phyloP scores from a whole-genome alignment of 805 yeast species.

The Candida awuae region DNA sequence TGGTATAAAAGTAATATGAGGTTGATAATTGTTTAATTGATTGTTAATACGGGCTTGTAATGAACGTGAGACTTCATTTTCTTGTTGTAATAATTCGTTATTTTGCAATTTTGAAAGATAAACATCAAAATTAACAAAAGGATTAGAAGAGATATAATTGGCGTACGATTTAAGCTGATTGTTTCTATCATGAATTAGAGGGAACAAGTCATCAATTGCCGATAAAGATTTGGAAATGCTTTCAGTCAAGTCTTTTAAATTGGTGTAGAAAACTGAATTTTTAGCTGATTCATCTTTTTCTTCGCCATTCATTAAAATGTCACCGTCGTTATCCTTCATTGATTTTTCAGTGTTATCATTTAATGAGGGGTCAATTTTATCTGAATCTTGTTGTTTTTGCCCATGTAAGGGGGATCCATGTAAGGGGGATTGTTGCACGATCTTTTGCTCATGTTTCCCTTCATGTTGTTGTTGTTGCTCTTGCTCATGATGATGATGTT shows the following conservation, averaged over 20 bases:
- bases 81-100: neutral
- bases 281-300: neutral
- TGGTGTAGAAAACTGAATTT: slow-evolving; percentile 1
- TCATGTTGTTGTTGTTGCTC: too few species aligned
- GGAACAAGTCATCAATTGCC: slow-evolving; percentile 6
- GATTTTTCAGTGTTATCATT: neutral
- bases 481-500: too few species aligned
- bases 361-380: slow-evolving; percentile 7
- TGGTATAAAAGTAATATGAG: slow-evolving; percentile 8
- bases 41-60: slow-evolving; percentile 1
- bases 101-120: slow-evolving; percentile 1
- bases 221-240: slow-evolving; percentile 2
- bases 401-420: too few species aligned
- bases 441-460: too few species aligned
- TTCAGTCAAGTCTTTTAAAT: slow-evolving; percentile 8
- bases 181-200: slow-evolving; percentile 8
- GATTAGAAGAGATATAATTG: neutral
- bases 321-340: neutral
- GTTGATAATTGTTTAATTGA: neutral
- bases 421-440: too few species aligned
- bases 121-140: slow-evolving; percentile 2
- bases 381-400: neutral
- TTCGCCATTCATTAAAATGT: neutral
- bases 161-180: slow-evolving; percentile 7
- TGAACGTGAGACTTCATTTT: slow-evolving; percentile 3